Conservation (phyloP, 345 rosid genomes). For the Excoecaria agallocha region DNA sequence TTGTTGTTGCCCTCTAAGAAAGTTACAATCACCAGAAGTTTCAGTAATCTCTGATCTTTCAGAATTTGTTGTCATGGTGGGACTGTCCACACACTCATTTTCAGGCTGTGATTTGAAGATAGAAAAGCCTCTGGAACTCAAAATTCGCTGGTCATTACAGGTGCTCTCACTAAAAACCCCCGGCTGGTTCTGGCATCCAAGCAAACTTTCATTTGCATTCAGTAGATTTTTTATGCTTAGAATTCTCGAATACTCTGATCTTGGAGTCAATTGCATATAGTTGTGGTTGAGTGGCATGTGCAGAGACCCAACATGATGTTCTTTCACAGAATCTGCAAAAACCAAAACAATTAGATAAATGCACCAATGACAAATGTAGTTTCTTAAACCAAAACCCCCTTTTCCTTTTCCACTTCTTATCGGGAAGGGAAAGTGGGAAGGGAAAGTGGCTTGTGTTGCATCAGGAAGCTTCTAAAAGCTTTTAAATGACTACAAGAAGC, state of each 20-base stretch:
- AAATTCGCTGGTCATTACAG: slow-evolving; percentile 18
- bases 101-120: slow-evolving; percentile 19
- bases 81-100: slow-evolving; percentile 22
- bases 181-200: slow-evolving; percentile 24
- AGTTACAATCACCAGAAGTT: slow-evolving; percentile 35
- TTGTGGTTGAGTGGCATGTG: slow-evolving; percentile 16
- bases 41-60: slow-evolving; percentile 26
- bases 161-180: slow-evolving; percentile 13
- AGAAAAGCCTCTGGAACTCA: slow-evolving; percentile 21
- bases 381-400: neutral
- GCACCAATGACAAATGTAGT: neutral
- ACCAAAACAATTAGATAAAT: slow-evolving; percentile 9
- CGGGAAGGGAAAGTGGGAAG: no score
- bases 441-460: neutral
- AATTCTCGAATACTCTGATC: slow-evolving; percentile 27
- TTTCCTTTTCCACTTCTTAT: slow-evolving; percentile 1
- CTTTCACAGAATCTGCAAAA: slow-evolving; percentile 29
- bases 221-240: slow-evolving; percentile 21
- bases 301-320: slow-evolving; percentile 26
- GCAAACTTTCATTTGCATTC: slow-evolving; percentile 26
- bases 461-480: neutral
- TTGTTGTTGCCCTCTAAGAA: slow-evolving; percentile 44
- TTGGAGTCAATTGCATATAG: slow-evolving; percentile 24
- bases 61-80: slow-evolving; percentile 26
- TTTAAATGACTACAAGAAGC: neutral